A percentile compares a stretch with the other conserved stretches of the same genome.
phyloP scores from a whole-genome alignment of 1,284 basidiomycete genomes.

The Cryptococcus maquisensis region DNA sequence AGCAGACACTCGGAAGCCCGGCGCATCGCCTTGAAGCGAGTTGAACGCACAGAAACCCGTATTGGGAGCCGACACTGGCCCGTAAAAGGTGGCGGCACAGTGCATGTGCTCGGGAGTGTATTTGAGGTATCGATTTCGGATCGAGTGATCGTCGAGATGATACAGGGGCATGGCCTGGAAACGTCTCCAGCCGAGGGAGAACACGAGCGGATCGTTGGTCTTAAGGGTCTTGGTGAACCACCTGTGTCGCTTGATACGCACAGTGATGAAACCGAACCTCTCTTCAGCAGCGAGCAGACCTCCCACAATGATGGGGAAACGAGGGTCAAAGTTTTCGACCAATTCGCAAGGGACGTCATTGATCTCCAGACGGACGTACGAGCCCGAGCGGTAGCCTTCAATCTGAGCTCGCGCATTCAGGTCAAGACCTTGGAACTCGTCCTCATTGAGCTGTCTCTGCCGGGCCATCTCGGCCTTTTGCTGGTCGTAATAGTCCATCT shows the following conservation, averaged over 20 bases:
- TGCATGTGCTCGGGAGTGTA: conserved; percentile 99
- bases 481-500: conserved; percentile 81
- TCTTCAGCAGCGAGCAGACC: conserved; percentile 90
- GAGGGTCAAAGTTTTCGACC: conserved; percentile 87
- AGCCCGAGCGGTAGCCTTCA: conserved; percentile 85
- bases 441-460: conserved; percentile 77
- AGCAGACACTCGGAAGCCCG: conserved; percentile 84
- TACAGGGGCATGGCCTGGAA: conserved; percentile 96
- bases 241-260: conserved; percentile 91
- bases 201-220: conserved; percentile 93
- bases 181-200: conserved; percentile 92
- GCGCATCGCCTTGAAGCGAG: conserved; percentile 61
- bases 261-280: conserved; percentile 88
- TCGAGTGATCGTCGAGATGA: conserved; percentile 92
- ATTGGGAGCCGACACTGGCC: conserved; percentile 84
- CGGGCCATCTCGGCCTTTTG: conserved; percentile 87
- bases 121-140: conserved; percentile 98
- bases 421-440: conserved; percentile 80
- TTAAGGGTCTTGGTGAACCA: conserved; percentile 93
- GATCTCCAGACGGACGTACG: conserved; percentile 93
- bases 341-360: conserved; percentile 81
- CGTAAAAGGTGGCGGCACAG: conserved; percentile 95
- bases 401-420: conserved; percentile 73
- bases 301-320: conserved; percentile 86
- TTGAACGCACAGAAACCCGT: conserved; percentile 98